A percentile compares a stretch with the other conserved stretches of the same genome.
phyloP scores from a whole-genome alignment of 805 yeast genomes.

The Wickerhamiella sorbophila region DNA sequence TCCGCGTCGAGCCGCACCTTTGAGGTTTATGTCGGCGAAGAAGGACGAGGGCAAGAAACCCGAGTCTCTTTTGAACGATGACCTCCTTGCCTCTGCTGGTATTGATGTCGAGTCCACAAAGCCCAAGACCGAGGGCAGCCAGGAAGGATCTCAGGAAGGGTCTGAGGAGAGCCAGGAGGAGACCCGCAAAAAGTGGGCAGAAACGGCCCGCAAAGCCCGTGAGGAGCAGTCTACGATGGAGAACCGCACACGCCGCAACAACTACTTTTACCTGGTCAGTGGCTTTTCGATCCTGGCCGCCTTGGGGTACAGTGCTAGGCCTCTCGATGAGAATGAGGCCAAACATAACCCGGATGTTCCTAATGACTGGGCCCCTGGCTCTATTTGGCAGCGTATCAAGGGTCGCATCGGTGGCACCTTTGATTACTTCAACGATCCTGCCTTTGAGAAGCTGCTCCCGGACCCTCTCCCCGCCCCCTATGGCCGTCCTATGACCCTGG shows the following conservation, averaged over 20 bases:
- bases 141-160: constrained; percentile 5
- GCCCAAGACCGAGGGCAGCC: constrained; percentile 1
- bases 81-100: constrained; percentile 71
- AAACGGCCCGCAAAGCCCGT: constrained; percentile 31
- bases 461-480: constrained; percentile 86
- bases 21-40: not conserved
- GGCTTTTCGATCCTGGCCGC: constrained; percentile 38
- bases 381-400: constrained; percentile 53
- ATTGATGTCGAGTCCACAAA: constrained; percentile 38
- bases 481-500: constrained; percentile 83
- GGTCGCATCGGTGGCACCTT: constrained; percentile 63
- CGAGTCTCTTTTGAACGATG: constrained; percentile 60
- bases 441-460: constrained; percentile 82
- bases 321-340: constrained; percentile 73
- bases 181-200: constrained; percentile 34
- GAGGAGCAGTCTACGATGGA: constrained; percentile 25
- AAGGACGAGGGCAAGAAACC: constrained; percentile 14
- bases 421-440: constrained; percentile 83
- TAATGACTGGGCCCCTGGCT: constrained; percentile 49
- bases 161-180: constrained; percentile 9
- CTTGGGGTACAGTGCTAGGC: constrained; percentile 55
- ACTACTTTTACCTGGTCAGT: constrained; percentile 27
- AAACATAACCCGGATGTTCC: constrained; percentile 39
- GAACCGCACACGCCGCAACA: constrained; percentile 72
- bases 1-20: not conserved